Base-by-base conservation (phyloP, 164 flowering plant genomes). In the Stephania cephalantha region DNA sequence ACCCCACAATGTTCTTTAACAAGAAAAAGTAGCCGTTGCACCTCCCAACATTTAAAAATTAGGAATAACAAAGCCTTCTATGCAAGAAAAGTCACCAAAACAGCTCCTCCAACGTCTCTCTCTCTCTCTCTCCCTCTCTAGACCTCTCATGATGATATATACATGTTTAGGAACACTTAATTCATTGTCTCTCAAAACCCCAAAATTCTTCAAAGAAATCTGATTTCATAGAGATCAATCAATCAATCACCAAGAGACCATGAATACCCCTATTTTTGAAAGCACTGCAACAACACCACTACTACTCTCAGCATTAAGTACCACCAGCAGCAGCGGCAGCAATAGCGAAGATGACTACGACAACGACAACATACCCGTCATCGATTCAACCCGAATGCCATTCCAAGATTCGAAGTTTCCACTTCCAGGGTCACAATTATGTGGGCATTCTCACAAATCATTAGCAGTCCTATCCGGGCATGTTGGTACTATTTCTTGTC, bases 391-490 rank as follows among this genome's bases (percentile, higher is more conserved):
- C 15, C 70, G 77, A 25, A 83, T 84, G 63, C 58, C 72, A 20
- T 70, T 78, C 55, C 73, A 69, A 20, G 77, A 78, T 44, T 69
- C 71, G 48, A 73, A 46, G 18, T 69, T 31, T 74, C 75, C 52
- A 42, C 44, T 75, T 76, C 71, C 84, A 48, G 44, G 22, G 65
- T 30, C n/a, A 11, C 79, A 86, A 70, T 69, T 72, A 48, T 75
- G 69, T 11, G 78, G 77, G 9, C 42, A 35, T 4, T 83, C 89
- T 1, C 83, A 87, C 72, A 75, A 83, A 63, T 82, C 91, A 0
- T 50, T 95, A 30, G 96, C 96, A 0, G 89, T 93, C 11, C 85
- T 95, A 0, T 81, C 95, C 0, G 98, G 93, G 68, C 99, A 95
- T 63, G 66, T 87, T 0, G 98, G 94, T 1, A 86, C 97, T 0